Evolutionary conservation across 2,329 filamentous ascomycete genomes (phyloP).

Genomic region (Hymenoscyphus repandus): DNA sequence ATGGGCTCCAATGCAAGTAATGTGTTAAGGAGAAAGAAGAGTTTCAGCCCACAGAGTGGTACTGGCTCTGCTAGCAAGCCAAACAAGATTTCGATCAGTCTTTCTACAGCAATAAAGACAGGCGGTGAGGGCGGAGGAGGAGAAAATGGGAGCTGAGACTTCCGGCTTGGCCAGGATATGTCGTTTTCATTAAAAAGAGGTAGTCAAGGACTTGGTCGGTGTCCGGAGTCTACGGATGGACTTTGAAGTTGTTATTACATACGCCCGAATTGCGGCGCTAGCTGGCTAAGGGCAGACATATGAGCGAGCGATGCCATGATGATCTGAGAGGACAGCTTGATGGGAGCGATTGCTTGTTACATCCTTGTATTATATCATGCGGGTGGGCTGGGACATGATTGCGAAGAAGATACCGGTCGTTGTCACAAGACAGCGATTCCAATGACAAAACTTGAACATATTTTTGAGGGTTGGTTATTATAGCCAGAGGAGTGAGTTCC

Average conservation of each 20-base stretch:
- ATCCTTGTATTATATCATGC: slow-evolving; percentile 24
- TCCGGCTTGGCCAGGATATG: slow-evolving; percentile 1
- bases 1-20: slow-evolving; percentile 24
- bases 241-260: slow-evolving; percentile 21
- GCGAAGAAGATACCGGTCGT: slow-evolving; percentile 19
- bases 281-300: slow-evolving; percentile 12
- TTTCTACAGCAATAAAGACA: slow-evolving; percentile 39
- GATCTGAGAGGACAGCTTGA: slow-evolving; percentile 7
- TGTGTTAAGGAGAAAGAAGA: slow-evolving; percentile 40
- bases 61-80: slow-evolving; percentile 35
- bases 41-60: slow-evolving; percentile 36
- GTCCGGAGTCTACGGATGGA: slow-evolving; percentile 25
- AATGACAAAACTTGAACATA: slow-evolving; percentile 11
- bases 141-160: slow-evolving; percentile 22
- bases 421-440: slow-evolving; percentile 11
- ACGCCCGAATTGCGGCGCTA: slow-evolving; percentile 14
- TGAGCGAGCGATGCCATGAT: slow-evolving; percentile 8
- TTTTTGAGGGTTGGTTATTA: not conserved
- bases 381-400: slow-evolving; percentile 6
- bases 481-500: not conserved
- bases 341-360: slow-evolving; percentile 14
- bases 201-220: slow-evolving; percentile 12
- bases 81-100: slow-evolving; percentile 55
- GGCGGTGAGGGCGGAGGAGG: slow-evolving; percentile 24
- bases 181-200: slow-evolving; percentile 7